Base-by-base conservation (phyloP, 2,329 filamentous ascomycete genomes). In the Conoideocrella luteorostrata region DNA sequence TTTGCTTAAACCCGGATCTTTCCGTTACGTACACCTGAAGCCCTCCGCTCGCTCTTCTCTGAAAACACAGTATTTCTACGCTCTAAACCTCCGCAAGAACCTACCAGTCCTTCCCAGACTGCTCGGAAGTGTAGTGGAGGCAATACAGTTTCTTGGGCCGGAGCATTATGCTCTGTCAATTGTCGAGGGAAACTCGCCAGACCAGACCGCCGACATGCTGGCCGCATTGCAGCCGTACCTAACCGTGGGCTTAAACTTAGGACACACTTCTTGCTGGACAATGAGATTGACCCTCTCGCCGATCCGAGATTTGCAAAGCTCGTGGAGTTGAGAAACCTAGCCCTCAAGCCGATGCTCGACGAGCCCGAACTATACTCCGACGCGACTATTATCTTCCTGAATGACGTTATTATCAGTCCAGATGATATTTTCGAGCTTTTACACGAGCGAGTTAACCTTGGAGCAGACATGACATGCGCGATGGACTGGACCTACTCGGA, bases 341-440 rank as follows among this genome's bases (percentile, higher is more conserved):
- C 75, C 0, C 57, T 80, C 2, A 51, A 65, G 9, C 75, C 75
- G 0, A 58, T 78, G 3, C 41, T 66, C 3, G 45, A 64, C 17
- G 36, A 59, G 4, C 17, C 51, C 4, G 2, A 45, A 29, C 0
- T 63, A 57, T 17, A 54, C 55, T 4, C 55, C 21, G 56, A 70
- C 18, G 64, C 71, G 3, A 69, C 69, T 2, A 57, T 78, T 4
- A 42, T 78, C 13, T 78, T 78, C 48, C 53, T 79, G 35, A 76
- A 78, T 56, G 72, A 79, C 48, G 70, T 80, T 9, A 69, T 70
- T 3, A 57, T 63, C 5, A 79, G 75, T 46, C 34, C 63, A 6
- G 74, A 80, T 30, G 77, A 82, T 48, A 67, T 82, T 13, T 62
- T 82, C 4, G 77, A 81, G 55, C 61, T 81, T 1, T 51, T 70